Base-by-base conservation (phyloP, 129 eudicot genomes). In the Arctium lappa region DNA sequence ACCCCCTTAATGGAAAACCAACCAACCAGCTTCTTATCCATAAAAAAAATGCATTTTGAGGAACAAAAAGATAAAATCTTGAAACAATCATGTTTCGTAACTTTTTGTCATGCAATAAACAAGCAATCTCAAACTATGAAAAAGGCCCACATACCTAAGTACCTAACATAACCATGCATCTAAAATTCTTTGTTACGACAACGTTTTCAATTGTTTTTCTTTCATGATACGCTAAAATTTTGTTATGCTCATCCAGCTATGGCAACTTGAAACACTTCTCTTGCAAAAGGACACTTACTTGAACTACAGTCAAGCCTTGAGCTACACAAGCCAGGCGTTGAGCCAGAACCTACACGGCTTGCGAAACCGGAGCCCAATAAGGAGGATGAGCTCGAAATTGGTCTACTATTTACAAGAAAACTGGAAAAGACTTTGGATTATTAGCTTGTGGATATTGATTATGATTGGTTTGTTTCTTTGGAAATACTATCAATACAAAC, bases 191-290 rank as follows among this genome's bases (percentile, higher is more conserved):
- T 48, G 16, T 4, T 48, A 48, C 5, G 1, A 53, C 66, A 56
- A 5, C 8, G 15, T 42, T 8, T 42, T 56, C 66, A 15, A 5
- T 56, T 16, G 1, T 53, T 16, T 56, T 60, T 60, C 68, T 60
- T 60, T n/a, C 68, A 60, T 60, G 29, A 5, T n/a, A 73, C 37
- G n/a, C n/a, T 29, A 39, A 36, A 27, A 7, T 60, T 34, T 79
- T 62, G 72, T 80, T 70, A 66, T 81, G 80, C 76, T 80, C 29
- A 56, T 87, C 87, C 97, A 96, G 99, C 80, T 96, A 81, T 96
- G 99, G 99, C 99, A 96, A 86, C 91, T 96, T 85, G 99, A 96
- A 91, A 96, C 99, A 86, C 97, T 96, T 76, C 87, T 96, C 33
- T 88, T 96, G 11, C 99, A 96, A 46, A 96, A 96, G 84, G 99